These are phyloP conservation scores for Terana coerulea DNA, from an alignment of 768 basidiomycete species.

Conservation along the genomic window DNA sequence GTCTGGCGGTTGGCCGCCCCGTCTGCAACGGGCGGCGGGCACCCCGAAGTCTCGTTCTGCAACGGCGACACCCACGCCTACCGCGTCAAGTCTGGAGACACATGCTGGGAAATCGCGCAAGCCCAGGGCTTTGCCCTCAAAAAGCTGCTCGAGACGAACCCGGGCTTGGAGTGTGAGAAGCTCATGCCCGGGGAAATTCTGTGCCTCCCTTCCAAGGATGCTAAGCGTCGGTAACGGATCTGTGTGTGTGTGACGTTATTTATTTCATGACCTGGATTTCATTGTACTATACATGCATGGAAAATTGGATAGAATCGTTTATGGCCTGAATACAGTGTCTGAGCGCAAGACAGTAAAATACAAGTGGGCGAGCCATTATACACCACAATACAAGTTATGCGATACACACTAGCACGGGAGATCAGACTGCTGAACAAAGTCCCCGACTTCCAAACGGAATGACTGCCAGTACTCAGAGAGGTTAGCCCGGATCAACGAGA, in stretches of 20 bases:
- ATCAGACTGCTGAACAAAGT: no score
- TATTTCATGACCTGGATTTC: not conserved
- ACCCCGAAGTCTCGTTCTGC: slow-evolving; percentile 9
- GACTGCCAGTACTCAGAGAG: no score
- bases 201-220: slow-evolving; percentile 39
- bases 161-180: slow-evolving; percentile 46
- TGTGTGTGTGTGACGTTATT: no score
- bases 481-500: no score
- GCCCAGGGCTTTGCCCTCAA: slow-evolving; percentile 47
- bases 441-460: no score
- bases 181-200: slow-evolving; percentile 54
- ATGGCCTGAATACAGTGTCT: no score
- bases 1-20: slow-evolving; percentile 52
- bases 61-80: slow-evolving; percentile 41
- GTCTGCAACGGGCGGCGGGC: slow-evolving; percentile 22
- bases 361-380: no score
- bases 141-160: slow-evolving; percentile 44
- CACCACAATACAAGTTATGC: no score
- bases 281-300: not conserved
- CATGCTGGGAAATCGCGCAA: slow-evolving; percentile 59
- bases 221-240: not conserved
- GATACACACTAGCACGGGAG: no score
- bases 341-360: no score
- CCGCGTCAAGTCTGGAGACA: not conserved
- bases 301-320: not conserved